Percentiles rank a stretch among this genome's conserved stretches.
phyloP scores from a whole-genome alignment of 257 asterid species.

The Prunella vulgaris region DNA sequence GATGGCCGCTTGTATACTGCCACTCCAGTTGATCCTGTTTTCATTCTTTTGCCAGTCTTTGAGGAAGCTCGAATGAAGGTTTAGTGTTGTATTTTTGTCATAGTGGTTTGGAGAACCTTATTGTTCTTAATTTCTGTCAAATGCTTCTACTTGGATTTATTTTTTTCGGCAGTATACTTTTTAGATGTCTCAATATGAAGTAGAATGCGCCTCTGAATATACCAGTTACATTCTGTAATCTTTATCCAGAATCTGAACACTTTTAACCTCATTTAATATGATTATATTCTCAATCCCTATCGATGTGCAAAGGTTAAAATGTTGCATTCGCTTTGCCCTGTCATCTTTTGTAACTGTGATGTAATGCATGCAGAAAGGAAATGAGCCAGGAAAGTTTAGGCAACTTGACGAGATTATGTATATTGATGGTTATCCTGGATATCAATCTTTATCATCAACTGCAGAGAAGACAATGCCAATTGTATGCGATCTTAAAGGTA shows the following conservation, averaged over 20 bases:
- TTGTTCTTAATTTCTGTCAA: not conserved
- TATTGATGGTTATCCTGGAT: slow-evolving; percentile 68
- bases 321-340: not conserved
- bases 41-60: slow-evolving; percentile 78
- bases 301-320: not conserved
- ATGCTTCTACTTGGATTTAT: slow-evolving; percentile 9
- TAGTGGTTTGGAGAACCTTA: slow-evolving; percentile 6
- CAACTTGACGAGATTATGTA: slow-evolving; percentile 83
- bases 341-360: slow-evolving; percentile 13
- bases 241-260: slow-evolving; percentile 1
- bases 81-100: slow-evolving; percentile 8
- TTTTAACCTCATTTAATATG: not conserved
- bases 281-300: not conserved
- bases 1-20: slow-evolving; percentile 86
- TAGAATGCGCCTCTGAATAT: slow-evolving; percentile 6
- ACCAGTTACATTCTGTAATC: slow-evolving; percentile 3
- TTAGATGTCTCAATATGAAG: not conserved
- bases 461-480: slow-evolving; percentile 78
- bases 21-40: slow-evolving; percentile 91
- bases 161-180: not conserved
- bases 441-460: slow-evolving; percentile 52
- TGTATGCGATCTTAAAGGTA: slow-evolving; percentile 92
- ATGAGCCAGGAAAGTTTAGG: slow-evolving; percentile 89
- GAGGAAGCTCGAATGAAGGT: slow-evolving; percentile 98
- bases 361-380: slow-evolving; percentile 56